Percentiles rank a stretch among this genome's conserved stretches.
phyloP scores from a whole-genome alignment of 192 early-diverging fungal species.

The Linnemannia exigua region DNA sequence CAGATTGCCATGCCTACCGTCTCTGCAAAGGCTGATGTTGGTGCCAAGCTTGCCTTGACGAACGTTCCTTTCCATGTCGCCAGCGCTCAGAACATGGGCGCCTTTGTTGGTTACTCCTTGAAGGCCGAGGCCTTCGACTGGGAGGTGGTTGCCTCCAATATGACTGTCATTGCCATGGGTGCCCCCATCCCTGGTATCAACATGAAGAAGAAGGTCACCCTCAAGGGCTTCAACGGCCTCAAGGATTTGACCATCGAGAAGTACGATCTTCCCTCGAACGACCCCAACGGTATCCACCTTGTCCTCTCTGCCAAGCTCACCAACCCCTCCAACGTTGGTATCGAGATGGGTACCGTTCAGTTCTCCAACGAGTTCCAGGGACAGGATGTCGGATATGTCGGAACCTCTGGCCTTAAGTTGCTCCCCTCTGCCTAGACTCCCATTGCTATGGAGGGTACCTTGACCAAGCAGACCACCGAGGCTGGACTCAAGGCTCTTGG shows the following conservation, averaged over 20 bases:
- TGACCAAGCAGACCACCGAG: slow-evolving; percentile 65
- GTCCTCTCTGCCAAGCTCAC: slow-evolving; percentile 41
- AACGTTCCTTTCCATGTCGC: slow-evolving; percentile 58
- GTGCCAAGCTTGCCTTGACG: slow-evolving; percentile 62
- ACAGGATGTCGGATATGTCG: slow-evolving; percentile 57
- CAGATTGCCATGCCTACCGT: slow-evolving; percentile 62
- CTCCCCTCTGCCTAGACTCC: slow-evolving; percentile 35
- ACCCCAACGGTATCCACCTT: slow-evolving; percentile 56
- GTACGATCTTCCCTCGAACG: slow-evolving; percentile 68
- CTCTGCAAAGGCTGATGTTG: slow-evolving; percentile 58
- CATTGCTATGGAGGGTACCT: slow-evolving; percentile 62
- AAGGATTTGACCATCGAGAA: slow-evolving; percentile 45
- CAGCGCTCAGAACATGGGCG: slow-evolving; percentile 58
- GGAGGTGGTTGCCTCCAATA: slow-evolving; percentile 60
- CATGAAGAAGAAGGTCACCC: slow-evolving; percentile 65
- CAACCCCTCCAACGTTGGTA: slow-evolving; percentile 67
- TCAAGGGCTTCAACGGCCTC: slow-evolving; percentile 66
- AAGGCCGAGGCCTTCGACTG: slow-evolving; percentile 63
- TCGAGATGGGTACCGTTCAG: slow-evolving; percentile 68
- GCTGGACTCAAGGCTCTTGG: slow-evolving; percentile 60
- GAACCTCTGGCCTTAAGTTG: slow-evolving; percentile 42
- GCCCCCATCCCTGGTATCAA: slow-evolving; percentile 61
- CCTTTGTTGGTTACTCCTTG: slow-evolving; percentile 66
- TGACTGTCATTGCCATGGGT: slow-evolving; percentile 67
- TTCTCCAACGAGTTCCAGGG: slow-evolving; percentile 59